Base-by-base conservation (phyloP, 768 basidiomycete genomes). In the Hortiboletus campestris region DNA sequence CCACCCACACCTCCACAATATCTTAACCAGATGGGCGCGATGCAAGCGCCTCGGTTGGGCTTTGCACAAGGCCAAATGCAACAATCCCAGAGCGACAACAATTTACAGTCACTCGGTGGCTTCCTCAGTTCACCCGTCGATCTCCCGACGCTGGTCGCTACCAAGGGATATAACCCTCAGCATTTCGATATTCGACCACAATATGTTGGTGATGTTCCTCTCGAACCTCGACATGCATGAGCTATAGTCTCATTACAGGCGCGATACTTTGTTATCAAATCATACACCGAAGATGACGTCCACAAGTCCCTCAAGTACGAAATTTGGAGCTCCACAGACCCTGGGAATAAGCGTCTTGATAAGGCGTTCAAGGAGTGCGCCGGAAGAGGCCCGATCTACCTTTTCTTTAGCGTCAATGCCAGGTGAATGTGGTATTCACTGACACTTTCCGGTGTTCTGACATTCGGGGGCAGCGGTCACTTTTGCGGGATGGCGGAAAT, bases 401-500 rank as follows among this genome's bases (percentile, higher is more conserved):
- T 99, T 7, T 98, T 98, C 77, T 99, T 98, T 74, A 96, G 93
- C 56, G 97, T 99, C 57, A 99, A 99, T 68, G 94, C 89, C 3
- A 90, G 85, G 84, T 83, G 48, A 57, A 6, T 12, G 16, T 55
- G 17, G 72, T 58, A n/a, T 29, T 9, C 46, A 4, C 1, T 17
- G 19, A 42, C 19, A n/a, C 46, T 4, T 20, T 50, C 5, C 10
- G 11, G 17, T 25, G 8, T 52, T 36, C 57, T 67, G 46, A 73
- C 49, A 6, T 53, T 49, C 29, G 28, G 4, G 42, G 34, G 17
- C 55, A 92, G 93, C 63, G 94, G 96, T 0, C 96, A 98, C 71
- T 98, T 98, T 73, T 98, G 96, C 65, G 96, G 96, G 35, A 94
- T 98, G 84, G 96, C 96, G 2, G 94, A 97, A 74, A 98, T 98